These are phyloP conservation scores for Pestalotiopsis sp. DNA, from an alignment of 2,329 filamentous ascomycete genomes.

Conservation along the genomic window DNA sequence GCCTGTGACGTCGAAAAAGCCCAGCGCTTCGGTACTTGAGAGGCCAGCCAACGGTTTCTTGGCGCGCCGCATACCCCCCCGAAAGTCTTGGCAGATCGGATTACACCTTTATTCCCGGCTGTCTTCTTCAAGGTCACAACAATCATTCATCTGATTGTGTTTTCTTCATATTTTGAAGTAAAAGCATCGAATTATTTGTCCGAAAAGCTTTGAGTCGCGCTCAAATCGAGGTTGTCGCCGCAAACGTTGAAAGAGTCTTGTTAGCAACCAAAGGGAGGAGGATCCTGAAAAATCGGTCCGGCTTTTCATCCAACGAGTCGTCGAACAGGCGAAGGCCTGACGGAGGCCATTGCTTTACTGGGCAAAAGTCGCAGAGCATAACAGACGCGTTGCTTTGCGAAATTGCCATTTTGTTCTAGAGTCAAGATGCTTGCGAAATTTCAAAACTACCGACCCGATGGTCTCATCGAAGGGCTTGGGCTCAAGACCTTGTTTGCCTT, in stretches of 20 bases:
- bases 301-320: neutral
- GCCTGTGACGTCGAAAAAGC: constrained; percentile 1
- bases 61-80: constrained; percentile 6
- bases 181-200: neutral
- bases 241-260: neutral
- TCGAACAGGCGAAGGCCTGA: neutral
- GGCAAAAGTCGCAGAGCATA: neutral
- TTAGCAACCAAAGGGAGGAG: neutral
- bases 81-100: constrained; percentile 3
- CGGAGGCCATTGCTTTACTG: neutral
- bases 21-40: constrained; percentile 3
- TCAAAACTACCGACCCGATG: neutral
- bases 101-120: neutral
- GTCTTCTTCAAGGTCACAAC: neutral
- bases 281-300: neutral
- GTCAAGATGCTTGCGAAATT: constrained; percentile 11
- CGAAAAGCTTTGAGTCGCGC: neutral
- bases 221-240: neutral
- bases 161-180: neutral
- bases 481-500: constrained; percentile 18
- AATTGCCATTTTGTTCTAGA: neutral
- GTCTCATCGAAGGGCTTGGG: constrained; percentile 15
- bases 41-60: constrained; percentile 5
- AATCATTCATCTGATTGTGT: neutral
- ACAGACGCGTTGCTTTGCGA: neutral